These are phyloP conservation scores for Cladosporium sphaerospermum DNA, from an alignment of 2,329 filamentous ascomycete species.

Conservation along the genomic window DNA sequence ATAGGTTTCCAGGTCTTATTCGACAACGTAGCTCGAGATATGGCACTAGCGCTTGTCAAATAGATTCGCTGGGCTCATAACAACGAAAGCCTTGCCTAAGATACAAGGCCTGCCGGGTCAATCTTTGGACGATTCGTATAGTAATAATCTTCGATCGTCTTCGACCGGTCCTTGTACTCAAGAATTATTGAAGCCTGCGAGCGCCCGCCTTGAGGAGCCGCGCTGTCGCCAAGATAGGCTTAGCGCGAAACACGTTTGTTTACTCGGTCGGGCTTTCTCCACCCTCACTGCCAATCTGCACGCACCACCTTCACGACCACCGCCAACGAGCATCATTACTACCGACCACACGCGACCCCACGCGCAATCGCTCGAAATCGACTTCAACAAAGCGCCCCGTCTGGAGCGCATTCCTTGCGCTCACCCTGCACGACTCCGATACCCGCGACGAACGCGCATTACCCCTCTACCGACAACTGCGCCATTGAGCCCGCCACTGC, in stretches of 20 bases:
- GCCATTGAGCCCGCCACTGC: constrained; percentile 4
- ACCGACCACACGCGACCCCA: constrained; percentile 13
- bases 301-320: constrained; percentile 7
- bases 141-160: too few species aligned
- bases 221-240: neutral
- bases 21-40: too few species aligned
- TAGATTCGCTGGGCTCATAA: too few species aligned
- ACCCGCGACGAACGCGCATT: constrained; percentile 16
- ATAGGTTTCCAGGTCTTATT: too few species aligned
- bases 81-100: too few species aligned
- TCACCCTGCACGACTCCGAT: neutral
- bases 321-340: constrained; percentile 17
- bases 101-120: too few species aligned
- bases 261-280: constrained; percentile 11
- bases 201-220: neutral
- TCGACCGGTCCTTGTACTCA: neutral
- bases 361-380: constrained; percentile 13
- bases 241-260: constrained; percentile 2
- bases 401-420: constrained; percentile 11
- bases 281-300: constrained; percentile 9
- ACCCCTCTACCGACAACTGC: neutral
- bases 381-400: neutral
- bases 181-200: neutral
- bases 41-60: too few species aligned
- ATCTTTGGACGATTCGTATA: too few species aligned